Base-by-base conservation (phyloP, 257 asterid species). In the Marsdenia floribunda region DNA sequence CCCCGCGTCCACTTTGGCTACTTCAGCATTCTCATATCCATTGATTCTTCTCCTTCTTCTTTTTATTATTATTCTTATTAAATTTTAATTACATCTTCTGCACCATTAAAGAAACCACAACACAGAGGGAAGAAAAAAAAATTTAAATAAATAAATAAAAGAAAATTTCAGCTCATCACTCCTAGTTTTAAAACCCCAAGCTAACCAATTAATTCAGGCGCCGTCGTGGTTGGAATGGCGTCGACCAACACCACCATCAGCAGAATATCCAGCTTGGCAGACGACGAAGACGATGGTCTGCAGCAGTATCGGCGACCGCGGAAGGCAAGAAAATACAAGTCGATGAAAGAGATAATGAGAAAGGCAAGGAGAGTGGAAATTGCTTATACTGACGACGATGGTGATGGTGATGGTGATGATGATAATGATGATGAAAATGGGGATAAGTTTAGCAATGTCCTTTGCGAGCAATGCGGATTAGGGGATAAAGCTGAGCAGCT, bases 391-490 rank as follows among this genome's bases (percentile, higher is more conserved):
- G 82, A 77, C 0, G 81, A 54, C 0, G 77, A 49, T 16, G 84
- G 38, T 26, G 71, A 40, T 10, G 76, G n/a, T 38, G 72, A 26
- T 38, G 79, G 68, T 65, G 78, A 38, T 42, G 86, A 71, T 33
- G n/a, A 50, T 8, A 47, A 19, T n/a, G 68, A 2, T 7, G 67
- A 29, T 14, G 26, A 58, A 26, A 70, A 18, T 18, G 85, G 77
- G 0, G 88, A 77, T 69, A 16, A 67, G 2, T 83, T 81, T 38
- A 74, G 72, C 74, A 76, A 78, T 14, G 37, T 84, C 85, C 79
- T 73, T 37, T 92, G 97, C 74, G 85, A 86, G 80, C 87, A 88
- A 89, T 92, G 97, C 81, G 92, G 91, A 74, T 87, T 84, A 58
- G 97, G 93, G 3, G 89, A 92, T 69, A 80, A 80, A 57, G 88